Percentiles rank a stretch among this genome's conserved stretches.
Evolutionary conservation across 1,284 basidiomycete genomes (phyloP).

Genomic region (Coriolopsis trogii): DNA sequence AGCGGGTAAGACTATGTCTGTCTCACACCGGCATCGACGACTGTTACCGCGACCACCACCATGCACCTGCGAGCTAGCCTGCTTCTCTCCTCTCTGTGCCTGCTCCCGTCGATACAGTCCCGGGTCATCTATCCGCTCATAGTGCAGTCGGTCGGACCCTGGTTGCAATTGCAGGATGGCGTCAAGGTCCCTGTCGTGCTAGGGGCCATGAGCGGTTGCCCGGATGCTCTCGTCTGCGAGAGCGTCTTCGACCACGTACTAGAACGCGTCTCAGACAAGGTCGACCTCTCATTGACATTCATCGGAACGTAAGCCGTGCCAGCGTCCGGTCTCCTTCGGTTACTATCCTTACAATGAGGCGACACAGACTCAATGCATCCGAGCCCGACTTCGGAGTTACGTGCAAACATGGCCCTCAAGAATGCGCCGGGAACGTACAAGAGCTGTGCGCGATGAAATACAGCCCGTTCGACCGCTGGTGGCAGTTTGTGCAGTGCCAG

Average conservation of each 20-base stretch:
- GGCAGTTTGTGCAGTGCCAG: conserved; percentile 76
- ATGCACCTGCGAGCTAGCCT: conserved; percentile 12
- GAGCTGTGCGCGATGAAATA: conserved; percentile 78
- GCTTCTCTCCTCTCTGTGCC: background rate
- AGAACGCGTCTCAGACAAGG: conserved; percentile 60
- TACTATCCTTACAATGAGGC: too few species aligned
- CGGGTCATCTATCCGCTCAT: conserved; percentile 17
- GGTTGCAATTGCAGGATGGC: conserved; percentile 29
- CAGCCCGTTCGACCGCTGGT: conserved; percentile 58
- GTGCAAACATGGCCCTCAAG: conserved; percentile 78
- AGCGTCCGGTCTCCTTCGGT: too few species aligned
- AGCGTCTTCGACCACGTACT: conserved; percentile 76
- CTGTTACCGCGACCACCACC: conserved; percentile 17
- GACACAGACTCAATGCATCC: conserved; percentile 60
- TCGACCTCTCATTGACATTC: conserved; percentile 73
- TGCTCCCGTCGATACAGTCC: background rate
- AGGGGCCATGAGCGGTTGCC: conserved; percentile 81
- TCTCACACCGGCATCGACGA: conserved; percentile 5
- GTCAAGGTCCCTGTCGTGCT: conserved; percentile 58
- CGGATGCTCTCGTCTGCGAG: conserved; percentile 81
- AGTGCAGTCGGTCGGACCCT: conserved; percentile 28
- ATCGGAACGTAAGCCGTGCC: conserved; percentile 77
- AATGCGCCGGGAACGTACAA: conserved; percentile 88
- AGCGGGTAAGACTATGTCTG: background rate
- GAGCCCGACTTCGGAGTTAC: conserved; percentile 72